A percentile compares a stretch with the other conserved stretches of the same genome.
Conservation (phyloP, 148 eudicot genomes). For the Chenopodium formosanum region DNA sequence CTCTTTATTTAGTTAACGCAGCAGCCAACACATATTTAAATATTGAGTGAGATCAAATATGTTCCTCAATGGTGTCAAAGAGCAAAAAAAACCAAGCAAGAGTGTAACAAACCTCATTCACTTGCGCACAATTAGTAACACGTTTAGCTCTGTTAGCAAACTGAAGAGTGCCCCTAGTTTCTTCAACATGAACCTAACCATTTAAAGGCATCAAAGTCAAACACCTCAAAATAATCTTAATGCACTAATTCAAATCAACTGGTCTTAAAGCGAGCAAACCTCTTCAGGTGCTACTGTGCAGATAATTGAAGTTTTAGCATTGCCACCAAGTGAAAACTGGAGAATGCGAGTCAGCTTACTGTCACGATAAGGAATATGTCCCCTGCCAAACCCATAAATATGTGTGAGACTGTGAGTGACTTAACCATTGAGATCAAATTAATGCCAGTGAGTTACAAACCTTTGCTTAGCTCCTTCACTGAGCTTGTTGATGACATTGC, state of each 20-base stretch:
- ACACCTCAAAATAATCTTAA: background rate
- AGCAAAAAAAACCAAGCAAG: background rate
- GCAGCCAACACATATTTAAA: background rate
- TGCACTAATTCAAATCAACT: background rate
- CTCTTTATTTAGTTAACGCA: background rate
- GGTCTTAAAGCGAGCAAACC: constrained; percentile 29
- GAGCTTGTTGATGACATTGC: constrained; percentile 92
- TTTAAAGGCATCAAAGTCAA: constrained; percentile 21
- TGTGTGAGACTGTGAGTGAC: constrained; percentile 1
- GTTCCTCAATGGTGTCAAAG: background rate
- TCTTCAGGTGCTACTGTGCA: constrained; percentile 98
- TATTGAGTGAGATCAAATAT: background rate
- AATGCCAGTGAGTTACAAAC: constrained; percentile 30
- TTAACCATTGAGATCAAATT: background rate
- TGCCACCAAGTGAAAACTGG: constrained; percentile 98
- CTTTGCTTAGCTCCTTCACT: constrained; percentile 93
- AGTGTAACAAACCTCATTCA: constrained; percentile 72
- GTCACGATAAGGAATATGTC: constrained; percentile 96
- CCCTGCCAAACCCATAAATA: constrained; percentile 47
- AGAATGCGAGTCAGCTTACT: constrained; percentile 98
- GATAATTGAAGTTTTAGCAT: constrained; percentile 97
- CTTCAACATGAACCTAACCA: constrained; percentile 81
- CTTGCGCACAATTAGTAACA: constrained; percentile 94
- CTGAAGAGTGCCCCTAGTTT: constrained; percentile 96
- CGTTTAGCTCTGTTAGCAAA: constrained; percentile 96